phyloP scores from a whole-genome alignment of 164 flowering plant genomes.

The Houttuynia cordata region DNA sequence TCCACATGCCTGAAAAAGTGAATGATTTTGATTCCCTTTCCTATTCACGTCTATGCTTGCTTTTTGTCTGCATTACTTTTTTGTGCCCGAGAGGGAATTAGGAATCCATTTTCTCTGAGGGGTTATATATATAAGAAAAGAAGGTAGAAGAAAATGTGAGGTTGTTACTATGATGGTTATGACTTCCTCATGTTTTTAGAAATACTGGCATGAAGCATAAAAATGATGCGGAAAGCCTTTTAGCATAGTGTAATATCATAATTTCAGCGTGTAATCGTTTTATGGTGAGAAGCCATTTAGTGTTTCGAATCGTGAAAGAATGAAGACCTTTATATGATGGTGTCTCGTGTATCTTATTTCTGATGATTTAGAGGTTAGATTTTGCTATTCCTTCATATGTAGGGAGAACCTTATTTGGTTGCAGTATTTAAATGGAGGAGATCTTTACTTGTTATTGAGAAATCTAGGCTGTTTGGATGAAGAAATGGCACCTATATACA shows the following conservation, averaged over 20 bases:
- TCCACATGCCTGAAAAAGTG: too few species aligned
- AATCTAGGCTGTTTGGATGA: constrained; percentile 91
- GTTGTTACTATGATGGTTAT: background rate
- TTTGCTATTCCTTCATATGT: constrained; percentile 98
- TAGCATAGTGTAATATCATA: constrained; percentile 85
- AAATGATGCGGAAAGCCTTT: constrained; percentile 95
- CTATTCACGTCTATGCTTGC: too few species aligned
- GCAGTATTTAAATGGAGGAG: constrained; percentile 99
- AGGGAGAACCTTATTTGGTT: constrained; percentile 92
- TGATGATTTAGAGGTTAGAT: constrained; percentile 71
- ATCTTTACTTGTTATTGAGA: constrained; percentile 78
- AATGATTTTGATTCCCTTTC: too few species aligned
- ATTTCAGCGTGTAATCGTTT: constrained; percentile 92
- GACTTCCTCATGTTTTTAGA: constrained; percentile 52
- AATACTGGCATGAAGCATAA: constrained; percentile 99
- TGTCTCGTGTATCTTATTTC: too few species aligned
- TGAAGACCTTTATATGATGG: background rate
- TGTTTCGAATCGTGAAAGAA: background rate
- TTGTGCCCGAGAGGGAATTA: too few species aligned
- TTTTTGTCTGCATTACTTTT: background rate
- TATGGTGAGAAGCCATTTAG: constrained; percentile 66
- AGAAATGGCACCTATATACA: constrained; percentile 82
- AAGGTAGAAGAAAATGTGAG: background rate
- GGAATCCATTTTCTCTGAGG: background rate
- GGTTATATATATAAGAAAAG: background rate